Evolutionary conservation across 306 rosid genomes (phyloP).

Genomic region (Rubus parviflorus): DNA sequence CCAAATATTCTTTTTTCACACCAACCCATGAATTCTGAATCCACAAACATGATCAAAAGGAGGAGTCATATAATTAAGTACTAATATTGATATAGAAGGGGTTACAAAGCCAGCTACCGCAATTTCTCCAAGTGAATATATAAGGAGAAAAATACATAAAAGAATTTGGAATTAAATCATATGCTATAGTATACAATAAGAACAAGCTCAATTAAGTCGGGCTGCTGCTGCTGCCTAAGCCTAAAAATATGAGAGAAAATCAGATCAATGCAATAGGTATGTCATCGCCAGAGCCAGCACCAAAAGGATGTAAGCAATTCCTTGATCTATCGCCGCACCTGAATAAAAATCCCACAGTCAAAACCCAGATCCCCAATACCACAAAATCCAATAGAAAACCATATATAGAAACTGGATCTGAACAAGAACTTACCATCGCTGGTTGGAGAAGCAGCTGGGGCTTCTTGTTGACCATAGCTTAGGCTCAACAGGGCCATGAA

Average conservation of each 20-base stretch:
- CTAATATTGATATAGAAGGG: neutral
- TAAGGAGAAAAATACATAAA: constrained; percentile 21
- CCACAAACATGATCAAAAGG: neutral
- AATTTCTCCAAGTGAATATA: constrained; percentile 23
- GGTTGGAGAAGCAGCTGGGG: constrained; percentile 43
- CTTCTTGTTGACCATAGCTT: constrained; percentile 46
- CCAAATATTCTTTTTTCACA: neutral
- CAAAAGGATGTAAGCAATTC: constrained; percentile 62
- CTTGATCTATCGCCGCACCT: constrained; percentile 73
- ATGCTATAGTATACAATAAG: neutral
- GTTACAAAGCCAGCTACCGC: neutral
- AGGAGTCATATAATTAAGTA: neutral
- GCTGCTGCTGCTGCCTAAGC: neutral
- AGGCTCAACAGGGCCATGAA: constrained; percentile 38
- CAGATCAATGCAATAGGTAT: constrained; percentile 53
- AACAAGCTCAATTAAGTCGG: constrained; percentile 10
- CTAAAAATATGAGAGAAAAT: neutral
- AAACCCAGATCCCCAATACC: neutral
- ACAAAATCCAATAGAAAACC: neutral
- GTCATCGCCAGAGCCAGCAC: constrained; percentile 64
- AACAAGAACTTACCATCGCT: constrained; percentile 44
- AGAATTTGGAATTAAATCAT: neutral
- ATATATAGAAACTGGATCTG: neutral
- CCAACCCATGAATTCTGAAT: neutral
- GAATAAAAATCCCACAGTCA: neutral